Evolutionary conservation across 2,329 filamentous ascomycete species (phyloP).

Genomic region (Niveomyces coronatus): DNA sequence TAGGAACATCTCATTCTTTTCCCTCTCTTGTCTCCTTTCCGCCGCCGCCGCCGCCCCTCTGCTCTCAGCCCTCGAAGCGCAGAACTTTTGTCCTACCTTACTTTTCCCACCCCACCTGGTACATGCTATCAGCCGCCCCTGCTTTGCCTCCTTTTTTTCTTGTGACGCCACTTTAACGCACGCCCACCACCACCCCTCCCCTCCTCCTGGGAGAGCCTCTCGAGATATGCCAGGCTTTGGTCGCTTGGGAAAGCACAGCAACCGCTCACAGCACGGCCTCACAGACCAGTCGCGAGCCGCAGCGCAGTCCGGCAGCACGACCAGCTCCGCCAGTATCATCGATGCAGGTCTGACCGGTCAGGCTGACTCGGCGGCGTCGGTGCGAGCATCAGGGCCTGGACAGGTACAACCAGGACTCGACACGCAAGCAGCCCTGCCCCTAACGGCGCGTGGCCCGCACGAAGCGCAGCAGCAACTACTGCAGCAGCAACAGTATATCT

Average conservation of each 20-base stretch:
- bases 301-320: no score
- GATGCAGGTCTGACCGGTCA: not conserved
- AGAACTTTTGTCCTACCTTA: no score
- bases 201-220: no score
- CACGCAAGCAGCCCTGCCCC: constrained; percentile 11
- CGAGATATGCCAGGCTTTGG: constrained; percentile 40
- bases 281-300: constrained; percentile 29
- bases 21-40: no score
- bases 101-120: no score
- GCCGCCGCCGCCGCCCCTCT: no score
- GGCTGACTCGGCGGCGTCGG: not conserved
- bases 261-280: constrained; percentile 46
- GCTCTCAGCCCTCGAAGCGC: no score
- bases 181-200: constrained; percentile 2
- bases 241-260: constrained; percentile 45
- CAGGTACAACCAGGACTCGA: constrained; percentile 4
- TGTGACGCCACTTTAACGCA: not conserved
- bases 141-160: not conserved
- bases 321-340: no score
- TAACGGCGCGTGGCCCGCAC: constrained; percentile 6
- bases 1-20: no score
- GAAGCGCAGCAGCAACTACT: constrained; percentile 14
- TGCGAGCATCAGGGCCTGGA: constrained; percentile 1
- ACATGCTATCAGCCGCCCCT: no score
- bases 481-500: constrained; percentile 17